Evolutionary conservation across 2,329 filamentous ascomycete genomes (phyloP).

Genomic region (Eutypella sp.): DNA sequence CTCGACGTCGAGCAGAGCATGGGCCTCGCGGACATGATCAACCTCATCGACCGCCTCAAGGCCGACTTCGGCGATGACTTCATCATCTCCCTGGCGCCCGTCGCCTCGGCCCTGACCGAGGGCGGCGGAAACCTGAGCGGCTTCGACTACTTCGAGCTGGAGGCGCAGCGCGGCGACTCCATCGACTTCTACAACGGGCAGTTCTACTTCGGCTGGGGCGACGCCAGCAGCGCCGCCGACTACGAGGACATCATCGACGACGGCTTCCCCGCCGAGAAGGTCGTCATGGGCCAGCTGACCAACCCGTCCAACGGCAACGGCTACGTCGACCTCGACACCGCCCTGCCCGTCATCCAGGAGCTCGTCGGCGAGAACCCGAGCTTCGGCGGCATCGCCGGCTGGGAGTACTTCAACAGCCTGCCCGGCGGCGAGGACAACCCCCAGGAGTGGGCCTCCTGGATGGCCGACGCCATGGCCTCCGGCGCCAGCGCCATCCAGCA

Average conservation of each 20-base stretch:
- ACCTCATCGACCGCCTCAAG: constrained; percentile 63
- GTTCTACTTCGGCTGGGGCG: constrained; percentile 89
- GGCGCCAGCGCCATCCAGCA: constrained; percentile 12
- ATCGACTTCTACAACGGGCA: constrained; percentile 88
- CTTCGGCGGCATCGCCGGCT: constrained; percentile 89
- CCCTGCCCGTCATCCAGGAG: constrained; percentile 37
- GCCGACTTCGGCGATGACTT: constrained; percentile 65
- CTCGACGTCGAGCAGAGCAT: constrained; percentile 77
- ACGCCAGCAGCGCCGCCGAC: constrained; percentile 38
- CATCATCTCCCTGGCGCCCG: constrained; percentile 76
- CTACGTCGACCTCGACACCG: constrained; percentile 44
- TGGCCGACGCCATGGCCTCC: constrained; percentile 19
- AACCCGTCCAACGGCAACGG: constrained; percentile 67
- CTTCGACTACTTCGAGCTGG: constrained; percentile 73
- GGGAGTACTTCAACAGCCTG: constrained; percentile 87
- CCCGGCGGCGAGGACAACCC: constrained; percentile 59
- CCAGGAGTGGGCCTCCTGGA: constrained; percentile 67
- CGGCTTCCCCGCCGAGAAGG: constrained; percentile 67
- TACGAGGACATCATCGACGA: constrained; percentile 49
- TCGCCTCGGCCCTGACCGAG: constrained; percentile 65
- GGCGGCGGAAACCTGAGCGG: constrained; percentile 63
- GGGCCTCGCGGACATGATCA: constrained; percentile 60
- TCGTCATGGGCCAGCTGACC: constrained; percentile 79
- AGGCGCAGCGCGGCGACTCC: constrained; percentile 57
- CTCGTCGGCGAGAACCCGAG: constrained; percentile 49